Conservation (phyloP, 2,329 filamentous ascomycete species). For the Aotearoamyces nothofagi region DNA sequence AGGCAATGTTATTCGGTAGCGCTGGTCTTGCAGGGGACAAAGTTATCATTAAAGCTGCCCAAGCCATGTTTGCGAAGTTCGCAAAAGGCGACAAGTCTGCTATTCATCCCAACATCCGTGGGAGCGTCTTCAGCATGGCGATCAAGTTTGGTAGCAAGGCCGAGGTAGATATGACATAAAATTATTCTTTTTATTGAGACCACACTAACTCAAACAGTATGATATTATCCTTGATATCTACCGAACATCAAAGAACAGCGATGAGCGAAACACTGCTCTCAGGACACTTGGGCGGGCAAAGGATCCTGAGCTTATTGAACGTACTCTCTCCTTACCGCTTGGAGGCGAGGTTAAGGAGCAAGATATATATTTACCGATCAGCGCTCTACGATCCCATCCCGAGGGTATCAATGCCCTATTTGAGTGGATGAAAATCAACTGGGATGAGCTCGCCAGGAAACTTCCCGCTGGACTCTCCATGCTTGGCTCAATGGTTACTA, state of each 20-base stretch:
- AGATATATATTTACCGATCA: constrained; percentile 81
- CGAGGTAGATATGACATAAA: constrained; percentile 38
- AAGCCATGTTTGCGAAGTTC: constrained; percentile 84
- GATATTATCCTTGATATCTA: constrained; percentile 63
- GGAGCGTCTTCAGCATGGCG: constrained; percentile 72
- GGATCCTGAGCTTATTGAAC: constrained; percentile 65
- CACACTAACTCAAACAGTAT: constrained; percentile 35
- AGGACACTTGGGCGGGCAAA: constrained; percentile 68
- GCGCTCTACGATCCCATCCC: constrained; percentile 60
- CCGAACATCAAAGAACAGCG: constrained; percentile 57
- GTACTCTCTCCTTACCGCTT: constrained; percentile 60
- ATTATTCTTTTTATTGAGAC: constrained; percentile 1
- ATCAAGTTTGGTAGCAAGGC: constrained; percentile 73
- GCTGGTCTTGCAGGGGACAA: constrained; percentile 73
- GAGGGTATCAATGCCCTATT: constrained; percentile 71
- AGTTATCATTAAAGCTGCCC: constrained; percentile 60
- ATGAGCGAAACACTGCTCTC: constrained; percentile 85
- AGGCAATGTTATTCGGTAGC: constrained; percentile 74
- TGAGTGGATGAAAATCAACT: constrained; percentile 73
- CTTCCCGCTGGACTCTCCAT: constrained; percentile 79
- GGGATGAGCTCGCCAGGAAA: constrained; percentile 68
- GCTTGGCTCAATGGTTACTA: constrained; percentile 69
- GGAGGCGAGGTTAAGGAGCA: constrained; percentile 81
- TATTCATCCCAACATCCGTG: constrained; percentile 82
- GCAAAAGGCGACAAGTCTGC: constrained; percentile 63